These are phyloP conservation scores for Cyclocybe cylindracea DNA, from an alignment of 768 basidiomycete genomes.

Conservation along the genomic window DNA sequence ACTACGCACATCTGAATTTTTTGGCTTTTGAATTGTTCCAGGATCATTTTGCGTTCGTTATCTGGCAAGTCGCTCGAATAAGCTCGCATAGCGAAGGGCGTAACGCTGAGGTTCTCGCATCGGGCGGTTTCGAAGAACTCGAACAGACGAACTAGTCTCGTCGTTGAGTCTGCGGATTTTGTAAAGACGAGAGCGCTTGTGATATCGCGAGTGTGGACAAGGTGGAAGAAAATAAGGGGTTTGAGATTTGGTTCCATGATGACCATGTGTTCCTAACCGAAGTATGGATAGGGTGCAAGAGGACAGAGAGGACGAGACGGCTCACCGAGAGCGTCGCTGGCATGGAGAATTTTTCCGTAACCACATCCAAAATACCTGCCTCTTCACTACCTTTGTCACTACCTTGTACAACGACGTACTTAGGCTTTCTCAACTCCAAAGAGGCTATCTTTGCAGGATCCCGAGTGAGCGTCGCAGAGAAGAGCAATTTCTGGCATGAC, in stretches of 20 bases:
- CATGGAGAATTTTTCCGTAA: constrained; percentile 79
- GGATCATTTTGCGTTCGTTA: constrained; percentile 70
- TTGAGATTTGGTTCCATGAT: constrained; percentile 79
- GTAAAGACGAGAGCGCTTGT: constrained; percentile 88
- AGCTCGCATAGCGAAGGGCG: constrained; percentile 52
- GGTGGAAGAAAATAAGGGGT: constrained; percentile 86
- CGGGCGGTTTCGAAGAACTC: constrained; percentile 72
- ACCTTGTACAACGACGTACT: constrained; percentile 86
- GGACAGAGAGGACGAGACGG: neutral
- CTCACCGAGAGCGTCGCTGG: constrained; percentile 75
- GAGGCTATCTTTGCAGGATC: constrained; percentile 93
- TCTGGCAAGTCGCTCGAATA: constrained; percentile 87
- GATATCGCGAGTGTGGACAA: constrained; percentile 64
- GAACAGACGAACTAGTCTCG: constrained; percentile 78
- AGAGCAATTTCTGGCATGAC: constrained; percentile 92
- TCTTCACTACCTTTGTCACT: constrained; percentile 33
- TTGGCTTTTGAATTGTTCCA: constrained; percentile 80
- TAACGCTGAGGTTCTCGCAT: constrained; percentile 14
- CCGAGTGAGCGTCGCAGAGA: constrained; percentile 93
- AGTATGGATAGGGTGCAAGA: neutral
- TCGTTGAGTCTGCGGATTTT: constrained; percentile 92
- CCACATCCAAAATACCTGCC: constrained; percentile 48
- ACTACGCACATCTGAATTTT: constrained; percentile 78
- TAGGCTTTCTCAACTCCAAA: constrained; percentile 73
- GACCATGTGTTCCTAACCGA: constrained; percentile 81